phyloP scores from a whole-genome alignment of 176 grass and related monocot genomes.

The Ensete ventricosum region DNA sequence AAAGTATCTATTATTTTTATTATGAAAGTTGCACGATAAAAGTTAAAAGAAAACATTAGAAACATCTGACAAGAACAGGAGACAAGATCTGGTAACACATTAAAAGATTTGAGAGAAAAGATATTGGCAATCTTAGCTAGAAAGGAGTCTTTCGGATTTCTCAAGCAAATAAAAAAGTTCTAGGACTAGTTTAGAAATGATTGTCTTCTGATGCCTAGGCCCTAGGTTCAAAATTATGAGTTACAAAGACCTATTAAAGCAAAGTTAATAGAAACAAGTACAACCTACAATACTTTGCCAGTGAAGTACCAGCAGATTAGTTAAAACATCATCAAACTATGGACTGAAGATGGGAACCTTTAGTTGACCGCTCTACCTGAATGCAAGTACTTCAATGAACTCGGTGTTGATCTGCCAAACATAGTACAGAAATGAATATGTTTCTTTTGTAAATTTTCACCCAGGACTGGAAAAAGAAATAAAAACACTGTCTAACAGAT shows the following conservation, averaged over 20 bases:
- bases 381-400: constrained; percentile 86
- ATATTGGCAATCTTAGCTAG: background rate
- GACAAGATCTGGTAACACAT: background rate
- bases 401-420: constrained; percentile 70
- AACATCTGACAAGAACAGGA: background rate
- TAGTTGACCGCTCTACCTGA: constrained; percentile 44
- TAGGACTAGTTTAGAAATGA: background rate
- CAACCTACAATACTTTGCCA: background rate
- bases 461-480: constrained; percentile 2
- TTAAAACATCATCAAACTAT: background rate
- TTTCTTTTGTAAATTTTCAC: background rate
- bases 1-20: background rate
- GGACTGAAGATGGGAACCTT: background rate
- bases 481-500: constrained; percentile 3
- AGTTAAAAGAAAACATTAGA: background rate
- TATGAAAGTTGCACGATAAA: background rate
- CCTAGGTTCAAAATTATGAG: background rate
- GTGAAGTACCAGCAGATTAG: background rate
- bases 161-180: background rate
- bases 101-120: background rate
- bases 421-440: constrained; percentile 16
- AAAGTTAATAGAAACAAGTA: background rate
- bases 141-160: background rate
- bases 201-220: background rate
- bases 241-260: constrained; percentile 2